A percentile compares a stretch with the other conserved stretches of the same genome.
phyloP scores from a whole-genome alignment of 352 stramenopile species.

The Globisporangium nodosum region DNA sequence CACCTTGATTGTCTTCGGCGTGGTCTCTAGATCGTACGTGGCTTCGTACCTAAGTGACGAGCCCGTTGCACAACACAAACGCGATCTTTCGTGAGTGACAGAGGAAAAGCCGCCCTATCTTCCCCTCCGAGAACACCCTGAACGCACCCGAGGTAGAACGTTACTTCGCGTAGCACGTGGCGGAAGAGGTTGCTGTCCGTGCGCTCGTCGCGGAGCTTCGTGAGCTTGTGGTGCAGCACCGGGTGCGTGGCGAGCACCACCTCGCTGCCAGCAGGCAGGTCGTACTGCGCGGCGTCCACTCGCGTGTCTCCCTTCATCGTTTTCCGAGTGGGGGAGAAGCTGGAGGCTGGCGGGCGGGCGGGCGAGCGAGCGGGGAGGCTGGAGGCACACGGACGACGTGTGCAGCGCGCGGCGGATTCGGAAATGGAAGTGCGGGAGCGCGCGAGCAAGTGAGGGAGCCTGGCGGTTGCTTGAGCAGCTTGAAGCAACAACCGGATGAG shows the following conservation, averaged over 20 bases:
- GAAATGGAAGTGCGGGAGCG: slow-evolving; percentile 12
- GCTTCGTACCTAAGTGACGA: slow-evolving; percentile 58
- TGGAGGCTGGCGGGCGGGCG: neutral
- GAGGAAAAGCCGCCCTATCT: neutral
- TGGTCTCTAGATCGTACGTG: slow-evolving; percentile 60
- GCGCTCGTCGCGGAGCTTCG: slow-evolving; percentile 92
- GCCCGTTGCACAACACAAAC: neutral
- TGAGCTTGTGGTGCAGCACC: slow-evolving; percentile 95
- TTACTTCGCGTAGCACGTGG: slow-evolving; percentile 95
- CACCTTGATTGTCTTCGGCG: slow-evolving; percentile 72
- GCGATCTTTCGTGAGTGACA: neutral
- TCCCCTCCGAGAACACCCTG: neutral
- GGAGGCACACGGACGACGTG: neutral
- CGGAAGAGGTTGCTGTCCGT: slow-evolving; percentile 93
- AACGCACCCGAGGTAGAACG: slow-evolving; percentile 96
- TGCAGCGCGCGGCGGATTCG: slow-evolving; percentile 12
- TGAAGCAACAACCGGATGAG: neutral
- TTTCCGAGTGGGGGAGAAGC: neutral
- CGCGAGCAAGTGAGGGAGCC: no score
- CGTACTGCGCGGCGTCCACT: slow-evolving; percentile 62
- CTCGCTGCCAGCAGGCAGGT: slow-evolving; percentile 56
- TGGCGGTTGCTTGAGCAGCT: no score
- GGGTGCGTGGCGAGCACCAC: slow-evolving; percentile 88
- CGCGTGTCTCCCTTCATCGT: slow-evolving; percentile 61
- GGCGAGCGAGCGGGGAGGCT: neutral